Percentiles rank a stretch among this genome's conserved stretches.
Conservation (phyloP, 2,329 filamentous ascomycete species). For the Plectosphaerella cucumerina region DNA sequence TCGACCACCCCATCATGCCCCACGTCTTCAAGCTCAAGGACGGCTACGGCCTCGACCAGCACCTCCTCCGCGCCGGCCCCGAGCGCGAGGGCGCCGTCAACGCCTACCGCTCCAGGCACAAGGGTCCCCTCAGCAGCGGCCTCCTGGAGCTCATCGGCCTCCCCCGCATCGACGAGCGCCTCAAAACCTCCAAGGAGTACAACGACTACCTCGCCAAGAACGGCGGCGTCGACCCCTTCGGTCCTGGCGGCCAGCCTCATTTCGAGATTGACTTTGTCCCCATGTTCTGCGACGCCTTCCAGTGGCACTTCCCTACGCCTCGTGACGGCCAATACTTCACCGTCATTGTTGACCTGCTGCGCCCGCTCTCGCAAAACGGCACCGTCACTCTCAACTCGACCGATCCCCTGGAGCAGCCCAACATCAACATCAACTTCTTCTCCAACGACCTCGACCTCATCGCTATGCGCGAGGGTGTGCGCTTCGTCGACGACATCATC, state of each 20-base stretch:
- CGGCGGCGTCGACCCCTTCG: conserved; percentile 47
- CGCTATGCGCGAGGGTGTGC: conserved; percentile 53
- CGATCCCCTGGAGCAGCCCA: conserved; percentile 52
- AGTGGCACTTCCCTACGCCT: conserved; percentile 40
- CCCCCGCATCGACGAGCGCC: conserved; percentile 50
- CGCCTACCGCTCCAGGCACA: conserved; percentile 31
- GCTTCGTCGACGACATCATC: conserved; percentile 53
- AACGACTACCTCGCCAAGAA: conserved; percentile 33
- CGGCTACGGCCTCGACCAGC: conserved; percentile 32
- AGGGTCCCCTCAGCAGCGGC: conserved; percentile 34
- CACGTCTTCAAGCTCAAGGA: conserved; percentile 42
- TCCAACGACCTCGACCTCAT: conserved; percentile 51
- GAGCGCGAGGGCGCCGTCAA: conserved; percentile 26
- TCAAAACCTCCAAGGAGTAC: conserved; percentile 46
- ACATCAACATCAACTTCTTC: conserved; percentile 59
- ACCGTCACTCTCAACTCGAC: conserved; percentile 52
- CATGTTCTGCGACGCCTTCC: conserved; percentile 48
- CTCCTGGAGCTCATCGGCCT: conserved; percentile 50
- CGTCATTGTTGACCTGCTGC: conserved; percentile 46
- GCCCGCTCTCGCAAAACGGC: conserved; percentile 38
- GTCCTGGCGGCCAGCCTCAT: conserved; percentile 52
- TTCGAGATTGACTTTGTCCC: conserved; percentile 60
- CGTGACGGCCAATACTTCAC: conserved; percentile 46
- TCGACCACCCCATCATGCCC: conserved; percentile 56
- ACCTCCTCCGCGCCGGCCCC: conserved; percentile 32